A percentile compares a stretch with the other conserved stretches of the same genome.
phyloP scores from a whole-genome alignment of 257 asterid species.

The Nicotiana tomentosiformis region DNA sequence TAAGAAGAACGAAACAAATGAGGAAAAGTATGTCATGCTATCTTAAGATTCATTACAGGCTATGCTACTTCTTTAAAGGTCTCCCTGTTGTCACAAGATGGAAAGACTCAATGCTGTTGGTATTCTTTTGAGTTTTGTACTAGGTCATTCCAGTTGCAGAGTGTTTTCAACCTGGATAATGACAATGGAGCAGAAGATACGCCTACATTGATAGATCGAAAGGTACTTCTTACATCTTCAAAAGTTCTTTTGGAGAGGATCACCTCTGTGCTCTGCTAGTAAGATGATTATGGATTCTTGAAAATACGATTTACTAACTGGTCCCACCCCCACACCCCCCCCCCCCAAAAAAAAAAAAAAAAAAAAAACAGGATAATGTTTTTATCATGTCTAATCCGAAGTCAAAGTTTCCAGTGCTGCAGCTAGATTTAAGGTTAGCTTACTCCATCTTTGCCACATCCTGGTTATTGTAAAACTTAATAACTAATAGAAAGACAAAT shows the following conservation, averaged over 20 bases:
- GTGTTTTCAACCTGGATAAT: conserved; percentile 63
- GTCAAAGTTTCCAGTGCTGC: conserved; percentile 71
- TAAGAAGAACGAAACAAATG: conserved; percentile 76
- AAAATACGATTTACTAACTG: not conserved
- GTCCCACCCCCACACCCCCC: not conserved
- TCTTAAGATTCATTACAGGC: conserved; percentile 17
- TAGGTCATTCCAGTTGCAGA: conserved; percentile 69
- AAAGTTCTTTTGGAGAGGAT: conserved; percentile 2
- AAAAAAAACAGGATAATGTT: conserved; percentile 52
- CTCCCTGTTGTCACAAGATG: conserved; percentile 4
- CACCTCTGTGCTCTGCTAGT: not conserved
- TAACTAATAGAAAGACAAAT: not conserved
- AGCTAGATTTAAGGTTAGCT: conserved; percentile 74
- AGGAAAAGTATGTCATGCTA: conserved; percentile 55
- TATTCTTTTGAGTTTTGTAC: conserved; percentile 22
- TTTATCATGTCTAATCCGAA: conserved; percentile 77
- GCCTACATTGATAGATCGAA: conserved; percentile 67
- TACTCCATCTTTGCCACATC: conserved; percentile 12
- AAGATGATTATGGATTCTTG: conserved; percentile 10
- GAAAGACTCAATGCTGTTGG: conserved; percentile 12
- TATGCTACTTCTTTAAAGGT: conserved; percentile 8
- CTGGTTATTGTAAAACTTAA: not conserved
- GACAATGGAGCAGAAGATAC: conserved; percentile 69
- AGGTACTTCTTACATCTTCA: conserved; percentile 36
- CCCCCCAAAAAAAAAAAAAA: not conserved